phyloP scores from a whole-genome alignment of 768 basidiomycete genomes.

The Suillus hirtellus region DNA sequence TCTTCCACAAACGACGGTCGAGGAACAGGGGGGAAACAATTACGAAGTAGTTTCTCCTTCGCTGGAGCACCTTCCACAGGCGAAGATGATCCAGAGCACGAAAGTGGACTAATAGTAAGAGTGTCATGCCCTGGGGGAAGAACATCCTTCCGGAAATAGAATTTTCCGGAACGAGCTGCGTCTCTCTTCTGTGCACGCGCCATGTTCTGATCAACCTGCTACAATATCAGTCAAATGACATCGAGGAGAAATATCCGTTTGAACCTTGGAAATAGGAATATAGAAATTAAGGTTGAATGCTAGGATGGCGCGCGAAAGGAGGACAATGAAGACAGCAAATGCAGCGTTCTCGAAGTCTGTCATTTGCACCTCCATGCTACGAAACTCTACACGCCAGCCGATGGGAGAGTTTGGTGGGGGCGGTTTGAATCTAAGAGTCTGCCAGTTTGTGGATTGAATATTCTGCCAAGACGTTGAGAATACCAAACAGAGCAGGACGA shows the following conservation, averaged over 20 bases:
- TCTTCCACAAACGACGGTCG: slow-evolving; percentile 53
- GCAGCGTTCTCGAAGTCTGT: slow-evolving; percentile 99
- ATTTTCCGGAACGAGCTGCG: slow-evolving; percentile 71
- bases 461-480: slow-evolving; percentile 52
- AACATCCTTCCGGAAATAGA: slow-evolving; percentile 88
- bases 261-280: slow-evolving; percentile 93
- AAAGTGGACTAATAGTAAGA: slow-evolving; percentile 42
- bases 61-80: slow-evolving; percentile 37
- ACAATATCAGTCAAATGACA: slow-evolving; percentile 7
- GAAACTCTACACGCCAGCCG: slow-evolving; percentile 98
- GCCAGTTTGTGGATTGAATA: slow-evolving; percentile 99
- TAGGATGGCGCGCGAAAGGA: slow-evolving; percentile 91
- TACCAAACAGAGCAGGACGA: slow-evolving; percentile 2
- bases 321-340: slow-evolving; percentile 91
- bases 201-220: slow-evolving; percentile 97
- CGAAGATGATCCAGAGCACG: slow-evolving; percentile 42
- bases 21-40: slow-evolving; percentile 62
- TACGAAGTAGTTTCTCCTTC: slow-evolving; percentile 68
- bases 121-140: slow-evolving; percentile 53
- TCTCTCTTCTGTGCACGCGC: slow-evolving; percentile 80
- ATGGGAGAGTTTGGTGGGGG: slow-evolving; percentile 91
- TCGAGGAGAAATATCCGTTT: neutral
- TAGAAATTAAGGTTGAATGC: slow-evolving; percentile 93
- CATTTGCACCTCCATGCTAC: slow-evolving; percentile 98
- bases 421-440: slow-evolving; percentile 97